Evolutionary conservation across 2,329 filamentous ascomycete species (phyloP).

Genomic region (Alternaria panax): DNA sequence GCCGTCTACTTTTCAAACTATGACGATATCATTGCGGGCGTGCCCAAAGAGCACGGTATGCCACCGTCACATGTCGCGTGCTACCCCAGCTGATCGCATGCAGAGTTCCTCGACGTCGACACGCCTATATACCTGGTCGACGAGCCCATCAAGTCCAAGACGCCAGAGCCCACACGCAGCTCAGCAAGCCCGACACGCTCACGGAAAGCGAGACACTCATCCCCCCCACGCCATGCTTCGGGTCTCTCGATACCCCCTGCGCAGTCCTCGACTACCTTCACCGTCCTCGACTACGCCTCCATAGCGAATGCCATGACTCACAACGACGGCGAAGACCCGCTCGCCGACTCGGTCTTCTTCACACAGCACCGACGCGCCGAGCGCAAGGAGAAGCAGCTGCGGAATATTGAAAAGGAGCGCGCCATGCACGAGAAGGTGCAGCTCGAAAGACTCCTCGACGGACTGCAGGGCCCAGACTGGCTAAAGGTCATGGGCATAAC

Average conservation of each 20-base stretch:
- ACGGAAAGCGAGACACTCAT: conserved; percentile 30
- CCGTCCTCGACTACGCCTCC: conserved; percentile 54
- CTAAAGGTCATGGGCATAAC: conserved; percentile 89
- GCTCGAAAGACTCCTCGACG: conserved; percentile 75
- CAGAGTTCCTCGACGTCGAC: conserved; percentile 76
- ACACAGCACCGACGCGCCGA: conserved; percentile 67
- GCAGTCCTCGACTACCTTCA: conserved; percentile 42
- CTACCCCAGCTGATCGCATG: conserved; percentile 23
- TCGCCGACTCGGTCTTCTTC: conserved; percentile 64
- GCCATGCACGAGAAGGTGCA: conserved; percentile 72
- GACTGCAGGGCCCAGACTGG: conserved; percentile 91
- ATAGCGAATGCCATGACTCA: conserved; percentile 46
- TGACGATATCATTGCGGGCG: conserved; percentile 90
- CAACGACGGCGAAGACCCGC: conserved; percentile 58
- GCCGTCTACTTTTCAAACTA: conserved; percentile 92
- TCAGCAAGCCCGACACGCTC: conserved; percentile 37
- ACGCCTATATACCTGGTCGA: conserved; percentile 77
- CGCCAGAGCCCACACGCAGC: conserved; percentile 32
- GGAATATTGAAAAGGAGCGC: conserved; percentile 71
- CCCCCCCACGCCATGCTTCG: conserved; percentile 26
- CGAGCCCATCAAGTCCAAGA: conserved; percentile 51
- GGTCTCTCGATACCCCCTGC: conserved; percentile 22
- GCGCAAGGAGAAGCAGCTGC: conserved; percentile 71
- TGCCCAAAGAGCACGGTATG: conserved; percentile 77
- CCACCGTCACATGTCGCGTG: conserved; percentile 20